These are phyloP conservation scores for Phytophthora crassamura DNA, from an alignment of 352 stramenopile genomes.

Conservation along the genomic window DNA sequence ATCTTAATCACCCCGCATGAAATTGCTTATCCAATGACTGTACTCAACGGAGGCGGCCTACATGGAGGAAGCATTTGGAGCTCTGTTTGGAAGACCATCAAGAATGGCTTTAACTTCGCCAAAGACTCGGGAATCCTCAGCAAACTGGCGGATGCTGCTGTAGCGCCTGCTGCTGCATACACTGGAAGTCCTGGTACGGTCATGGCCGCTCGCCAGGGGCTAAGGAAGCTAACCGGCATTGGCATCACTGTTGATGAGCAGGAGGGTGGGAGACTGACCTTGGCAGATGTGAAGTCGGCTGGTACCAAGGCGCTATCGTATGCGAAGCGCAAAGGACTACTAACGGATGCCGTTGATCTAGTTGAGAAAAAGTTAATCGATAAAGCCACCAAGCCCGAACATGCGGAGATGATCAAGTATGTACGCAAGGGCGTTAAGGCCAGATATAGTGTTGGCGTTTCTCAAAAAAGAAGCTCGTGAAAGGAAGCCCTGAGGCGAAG, in stretches of 20 bases:
- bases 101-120: no score
- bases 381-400: background rate
- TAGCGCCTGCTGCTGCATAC: background rate
- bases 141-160: background rate
- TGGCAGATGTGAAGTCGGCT: no score
- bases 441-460: slow-evolving; percentile 4
- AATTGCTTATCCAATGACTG: no score
- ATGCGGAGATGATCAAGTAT: slow-evolving; percentile 2
- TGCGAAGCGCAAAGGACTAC: slow-evolving; percentile 7
- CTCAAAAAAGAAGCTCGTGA: background rate
- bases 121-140: no score
- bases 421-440: background rate
- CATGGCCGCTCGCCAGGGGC: background rate
- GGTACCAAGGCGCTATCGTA: no score
- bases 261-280: slow-evolving; percentile 3
- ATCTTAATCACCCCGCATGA: no score
- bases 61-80: no score
- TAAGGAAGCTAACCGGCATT: background rate
- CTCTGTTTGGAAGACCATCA: no score
- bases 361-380: background rate
- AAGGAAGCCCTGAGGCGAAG: background rate
- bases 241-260: background rate
- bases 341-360: slow-evolving; percentile 1
- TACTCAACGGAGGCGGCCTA: no score
- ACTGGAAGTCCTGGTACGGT: background rate